These are phyloP conservation scores for Leucocoprinus leucothites DNA, from an alignment of 768 basidiomycete species.

Conservation along the genomic window DNA sequence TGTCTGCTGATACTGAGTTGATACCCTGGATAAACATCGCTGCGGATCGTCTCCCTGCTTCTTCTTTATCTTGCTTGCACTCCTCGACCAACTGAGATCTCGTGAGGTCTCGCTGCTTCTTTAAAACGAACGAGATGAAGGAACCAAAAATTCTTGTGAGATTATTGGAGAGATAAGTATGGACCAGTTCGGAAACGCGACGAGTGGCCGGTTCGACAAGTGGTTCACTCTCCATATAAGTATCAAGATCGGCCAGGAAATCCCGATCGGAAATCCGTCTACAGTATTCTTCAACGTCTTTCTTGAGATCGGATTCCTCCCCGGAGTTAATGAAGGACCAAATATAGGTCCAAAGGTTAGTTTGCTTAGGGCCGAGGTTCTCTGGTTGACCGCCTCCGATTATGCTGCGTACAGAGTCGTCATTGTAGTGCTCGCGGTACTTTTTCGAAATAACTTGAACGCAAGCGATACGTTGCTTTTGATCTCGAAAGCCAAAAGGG, in stretches of 20 bases:
- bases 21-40: not conserved
- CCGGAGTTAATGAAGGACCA: not conserved
- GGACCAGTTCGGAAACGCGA: not conserved
- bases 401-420: not conserved
- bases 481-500: not conserved
- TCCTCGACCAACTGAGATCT: not conserved
- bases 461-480: conserved; percentile 1
- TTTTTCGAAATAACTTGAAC: not conserved
- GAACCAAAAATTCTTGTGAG: not conserved
- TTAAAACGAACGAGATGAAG: not conserved
- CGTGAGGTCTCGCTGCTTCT: not conserved
- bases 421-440: not conserved
- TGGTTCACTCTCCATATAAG: not conserved
- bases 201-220: conserved; percentile 3
- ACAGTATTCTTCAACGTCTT: not conserved
- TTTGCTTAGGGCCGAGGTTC: not conserved
- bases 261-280: not conserved
- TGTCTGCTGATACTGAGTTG: not conserved
- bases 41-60: not conserved
- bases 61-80: too few species aligned
- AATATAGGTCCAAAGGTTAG: not conserved
- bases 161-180: not conserved
- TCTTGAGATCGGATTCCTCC: not conserved
- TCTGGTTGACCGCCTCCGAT: not conserved
- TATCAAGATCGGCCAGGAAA: not conserved